phyloP scores from a whole-genome alignment of 2,329 filamentous ascomycete genomes.

The Arthrobotrys musiformis region DNA sequence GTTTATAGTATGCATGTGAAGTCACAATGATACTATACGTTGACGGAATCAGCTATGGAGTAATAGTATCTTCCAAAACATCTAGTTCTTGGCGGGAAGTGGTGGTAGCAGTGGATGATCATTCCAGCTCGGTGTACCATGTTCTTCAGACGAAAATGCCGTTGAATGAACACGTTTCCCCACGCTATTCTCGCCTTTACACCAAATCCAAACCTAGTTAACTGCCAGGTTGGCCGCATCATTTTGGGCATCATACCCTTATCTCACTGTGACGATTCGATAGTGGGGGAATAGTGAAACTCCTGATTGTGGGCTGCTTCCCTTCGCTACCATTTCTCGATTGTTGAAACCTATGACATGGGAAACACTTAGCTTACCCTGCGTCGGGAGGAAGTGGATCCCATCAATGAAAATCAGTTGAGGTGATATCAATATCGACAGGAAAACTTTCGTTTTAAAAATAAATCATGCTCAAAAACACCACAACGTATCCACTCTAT shows the following conservation, averaged over 20 bases:
- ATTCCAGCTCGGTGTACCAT: too few species aligned
- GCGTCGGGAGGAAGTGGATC: constrained; percentile 31
- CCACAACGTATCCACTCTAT: constrained; percentile 8
- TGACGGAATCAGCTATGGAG: constrained; percentile 12
- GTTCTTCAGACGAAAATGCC: constrained; percentile 11
- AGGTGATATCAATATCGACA: too few species aligned
- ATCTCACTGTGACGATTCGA: constrained; percentile 55
- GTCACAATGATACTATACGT: constrained; percentile 50
- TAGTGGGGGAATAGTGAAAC: constrained; percentile 13
- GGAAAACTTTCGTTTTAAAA: background rate
- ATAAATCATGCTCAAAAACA: constrained; percentile 21
- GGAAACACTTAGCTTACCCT: constrained; percentile 50
- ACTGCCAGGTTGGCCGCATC: constrained; percentile 32
- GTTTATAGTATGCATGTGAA: constrained; percentile 44
- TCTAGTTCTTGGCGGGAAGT: background rate
- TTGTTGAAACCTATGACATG: constrained; percentile 30
- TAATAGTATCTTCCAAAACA: background rate
- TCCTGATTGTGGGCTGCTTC: constrained; percentile 10
- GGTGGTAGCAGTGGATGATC: constrained; percentile 7
- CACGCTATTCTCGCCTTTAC: background rate
- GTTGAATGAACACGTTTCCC: constrained; percentile 7
- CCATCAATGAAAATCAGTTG: constrained; percentile 9
- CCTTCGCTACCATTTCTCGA: constrained; percentile 20
- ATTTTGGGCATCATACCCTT: constrained; percentile 25
- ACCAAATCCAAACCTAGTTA: background rate